Evolutionary conservation across 306 rosid genomes (phyloP).

Genomic region (Trichosanthes cucumerina): DNA sequence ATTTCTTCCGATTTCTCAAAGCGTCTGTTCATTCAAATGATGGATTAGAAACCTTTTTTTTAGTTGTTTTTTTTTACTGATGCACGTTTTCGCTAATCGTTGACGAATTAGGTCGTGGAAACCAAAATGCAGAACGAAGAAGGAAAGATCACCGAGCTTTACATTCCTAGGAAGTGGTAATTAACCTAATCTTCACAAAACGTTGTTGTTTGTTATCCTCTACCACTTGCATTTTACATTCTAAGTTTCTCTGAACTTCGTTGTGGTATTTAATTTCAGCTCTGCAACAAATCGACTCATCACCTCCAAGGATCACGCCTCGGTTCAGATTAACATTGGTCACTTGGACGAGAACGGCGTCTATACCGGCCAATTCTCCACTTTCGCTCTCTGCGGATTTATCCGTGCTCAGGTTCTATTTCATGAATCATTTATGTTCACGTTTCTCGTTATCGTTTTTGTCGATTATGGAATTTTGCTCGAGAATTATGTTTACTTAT

Average conservation of each 20-base stretch:
- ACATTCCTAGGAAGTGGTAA: slow-evolving; percentile 38
- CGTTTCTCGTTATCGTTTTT: background rate
- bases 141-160: slow-evolving; percentile 33
- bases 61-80: background rate
- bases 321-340: slow-evolving; percentile 65
- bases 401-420: slow-evolving; percentile 66
- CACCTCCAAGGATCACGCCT: slow-evolving; percentile 70
- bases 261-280: slow-evolving; percentile 18
- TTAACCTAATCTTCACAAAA: background rate
- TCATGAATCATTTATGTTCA: background rate
- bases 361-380: slow-evolving; percentile 54
- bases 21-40: background rate
- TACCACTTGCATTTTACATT: background rate
- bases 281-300: slow-evolving; percentile 78
- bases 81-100: background rate
- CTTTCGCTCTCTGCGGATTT: slow-evolving; percentile 71
- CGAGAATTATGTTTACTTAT: background rate
- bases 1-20: background rate
- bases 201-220: background rate
- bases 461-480: background rate
- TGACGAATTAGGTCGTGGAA: background rate
- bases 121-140: slow-evolving; percentile 37
- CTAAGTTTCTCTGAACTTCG: background rate
- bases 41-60: background rate
- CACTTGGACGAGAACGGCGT: slow-evolving; percentile 66